These are phyloP conservation scores for Kuraishia borneana DNA, from an alignment of 805 yeast species.

Conservation along the genomic window DNA sequence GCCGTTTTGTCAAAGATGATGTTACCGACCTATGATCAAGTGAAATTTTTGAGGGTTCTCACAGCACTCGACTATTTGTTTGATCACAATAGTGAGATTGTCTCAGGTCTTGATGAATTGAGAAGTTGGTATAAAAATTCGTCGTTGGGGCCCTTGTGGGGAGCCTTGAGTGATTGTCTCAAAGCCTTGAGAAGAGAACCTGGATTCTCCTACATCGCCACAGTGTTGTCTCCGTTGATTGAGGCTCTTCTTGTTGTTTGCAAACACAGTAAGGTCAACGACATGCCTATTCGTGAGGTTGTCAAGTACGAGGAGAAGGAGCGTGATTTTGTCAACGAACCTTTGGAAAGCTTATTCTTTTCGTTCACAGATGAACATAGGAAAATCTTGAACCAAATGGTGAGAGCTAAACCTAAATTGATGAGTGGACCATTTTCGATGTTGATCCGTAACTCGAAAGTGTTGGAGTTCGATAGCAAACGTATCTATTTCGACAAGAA, in stretches of 20 bases:
- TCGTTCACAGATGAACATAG: slow-evolving; percentile 84
- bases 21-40: slow-evolving; percentile 74
- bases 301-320: slow-evolving; percentile 51
- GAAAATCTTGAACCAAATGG: slow-evolving; percentile 83
- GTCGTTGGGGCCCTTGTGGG: slow-evolving; percentile 76
- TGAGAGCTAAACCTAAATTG: slow-evolving; percentile 77
- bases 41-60: slow-evolving; percentile 72
- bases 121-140: slow-evolving; percentile 54
- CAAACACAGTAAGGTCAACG: slow-evolving; percentile 64
- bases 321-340: slow-evolving; percentile 61
- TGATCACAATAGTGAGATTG: slow-evolving; percentile 34
- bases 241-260: slow-evolving; percentile 96
- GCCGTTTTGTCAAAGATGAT: slow-evolving; percentile 58
- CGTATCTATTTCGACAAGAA: slow-evolving; percentile 72
- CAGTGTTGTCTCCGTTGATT: slow-evolving; percentile 73
- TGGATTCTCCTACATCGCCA: slow-evolving; percentile 53
- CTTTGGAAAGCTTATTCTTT: slow-evolving; percentile 69
- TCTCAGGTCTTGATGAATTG: no score
- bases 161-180: slow-evolving; percentile 65
- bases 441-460: slow-evolving; percentile 78
- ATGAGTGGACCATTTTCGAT: slow-evolving; percentile 95
- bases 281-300: slow-evolving; percentile 40
- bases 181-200: slow-evolving; percentile 48
- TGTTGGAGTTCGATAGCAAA: slow-evolving; percentile 91
- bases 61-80: slow-evolving; percentile 82